Conservation (phyloP, 441 rosid species). For the Euphorbia corollata region DNA sequence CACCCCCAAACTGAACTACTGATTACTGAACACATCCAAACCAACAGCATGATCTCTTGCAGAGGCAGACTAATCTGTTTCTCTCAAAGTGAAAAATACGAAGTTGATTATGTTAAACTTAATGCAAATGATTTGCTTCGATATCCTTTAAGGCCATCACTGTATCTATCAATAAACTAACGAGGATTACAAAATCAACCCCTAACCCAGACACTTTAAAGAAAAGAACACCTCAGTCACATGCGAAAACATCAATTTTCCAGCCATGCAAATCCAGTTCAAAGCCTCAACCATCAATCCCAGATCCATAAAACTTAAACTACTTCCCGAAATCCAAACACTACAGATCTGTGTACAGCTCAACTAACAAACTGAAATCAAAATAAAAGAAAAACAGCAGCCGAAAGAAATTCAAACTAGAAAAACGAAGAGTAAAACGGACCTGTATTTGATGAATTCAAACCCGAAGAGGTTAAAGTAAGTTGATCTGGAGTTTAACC, state of each 20-base stretch:
- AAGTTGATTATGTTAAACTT: neutral
- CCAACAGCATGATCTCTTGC: neutral
- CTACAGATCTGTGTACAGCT: neutral
- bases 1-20: too few relatives aligned
- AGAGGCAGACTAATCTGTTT: neutral
- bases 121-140: neutral
- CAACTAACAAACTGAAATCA: neutral
- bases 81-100: neutral
- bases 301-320: slow-evolving; percentile 2
- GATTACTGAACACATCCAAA: neutral
- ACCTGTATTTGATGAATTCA: slow-evolving; percentile 15
- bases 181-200: neutral
- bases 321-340: neutral
- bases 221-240: neutral
- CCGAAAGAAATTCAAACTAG: neutral
- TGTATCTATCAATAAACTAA: neutral
- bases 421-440: neutral
- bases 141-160: neutral
- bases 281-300: neutral
- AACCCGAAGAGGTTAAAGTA: neutral
- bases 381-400: neutral
- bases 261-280: neutral
- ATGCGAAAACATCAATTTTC: neutral
- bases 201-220: neutral
- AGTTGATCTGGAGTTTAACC: neutral